Percentiles rank a stretch among this genome's conserved stretches.
phyloP scores from a whole-genome alignment of 2,329 filamentous ascomycete genomes.

The Moelleriella libera region DNA sequence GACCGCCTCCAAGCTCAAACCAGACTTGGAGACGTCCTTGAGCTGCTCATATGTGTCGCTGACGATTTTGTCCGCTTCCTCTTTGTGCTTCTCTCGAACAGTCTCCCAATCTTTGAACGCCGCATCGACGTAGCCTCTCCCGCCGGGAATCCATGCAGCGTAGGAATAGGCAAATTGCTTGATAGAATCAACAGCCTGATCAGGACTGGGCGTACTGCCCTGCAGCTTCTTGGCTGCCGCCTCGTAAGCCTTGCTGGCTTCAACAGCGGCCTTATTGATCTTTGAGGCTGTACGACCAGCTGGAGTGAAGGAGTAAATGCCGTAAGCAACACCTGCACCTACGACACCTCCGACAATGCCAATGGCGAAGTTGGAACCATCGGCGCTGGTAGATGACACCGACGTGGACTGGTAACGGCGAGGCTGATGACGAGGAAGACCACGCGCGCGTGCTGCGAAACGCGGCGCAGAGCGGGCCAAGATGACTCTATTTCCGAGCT shows the following conservation, averaged over 20 bases:
- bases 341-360: slow-evolving; percentile 29
- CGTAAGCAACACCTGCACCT: slow-evolving; percentile 27
- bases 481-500: slow-evolving; percentile 10
- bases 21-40: slow-evolving; percentile 42
- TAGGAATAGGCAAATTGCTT: slow-evolving; percentile 54
- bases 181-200: slow-evolving; percentile 52
- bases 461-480: slow-evolving; percentile 12
- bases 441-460: slow-evolving; percentile 9
- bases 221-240: slow-evolving; percentile 45
- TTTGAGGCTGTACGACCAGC: slow-evolving; percentile 24
- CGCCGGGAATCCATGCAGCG: slow-evolving; percentile 58
- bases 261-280: slow-evolving; percentile 32
- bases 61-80: slow-evolving; percentile 57
- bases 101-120: slow-evolving; percentile 59
- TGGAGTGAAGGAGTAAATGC: slow-evolving; percentile 27
- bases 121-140: slow-evolving; percentile 50
- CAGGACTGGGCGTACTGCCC: slow-evolving; percentile 47
- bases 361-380: slow-evolving; percentile 20
- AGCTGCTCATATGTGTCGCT: slow-evolving; percentile 54
- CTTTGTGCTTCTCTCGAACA: slow-evolving; percentile 50
- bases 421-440: slow-evolving; percentile 10
- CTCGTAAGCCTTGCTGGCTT: slow-evolving; percentile 47
- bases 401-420: slow-evolving; percentile 27
- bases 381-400: slow-evolving; percentile 9
- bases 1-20: slow-evolving; percentile 48